A percentile compares a stretch with the other conserved stretches of the same genome.
Evolutionary conservation across 257 asterid genomes (phyloP).

Genomic region (Nicotiana sylvestris): DNA sequence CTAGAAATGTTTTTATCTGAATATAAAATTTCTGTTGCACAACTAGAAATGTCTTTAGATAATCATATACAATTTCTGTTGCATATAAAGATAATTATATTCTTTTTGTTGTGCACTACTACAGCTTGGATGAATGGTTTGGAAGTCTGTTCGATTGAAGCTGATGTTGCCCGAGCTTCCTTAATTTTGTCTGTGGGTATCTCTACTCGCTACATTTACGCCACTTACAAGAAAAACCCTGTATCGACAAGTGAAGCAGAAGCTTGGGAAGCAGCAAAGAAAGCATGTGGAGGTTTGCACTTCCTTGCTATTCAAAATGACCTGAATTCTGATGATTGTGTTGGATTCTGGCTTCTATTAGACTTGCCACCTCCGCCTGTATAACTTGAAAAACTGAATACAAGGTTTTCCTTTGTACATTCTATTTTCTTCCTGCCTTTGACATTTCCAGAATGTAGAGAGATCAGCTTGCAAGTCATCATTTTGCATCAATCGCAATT

Average conservation of each 20-base stretch:
- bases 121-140: slow-evolving; percentile 97
- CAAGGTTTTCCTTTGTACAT: background rate
- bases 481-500: background rate
- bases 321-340: slow-evolving; percentile 72
- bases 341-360: slow-evolving; percentile 87
- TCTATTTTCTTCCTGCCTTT: background rate
- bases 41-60: background rate
- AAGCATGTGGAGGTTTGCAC: slow-evolving; percentile 82
- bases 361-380: slow-evolving; percentile 96
- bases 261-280: slow-evolving; percentile 95
- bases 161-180: slow-evolving; percentile 52
- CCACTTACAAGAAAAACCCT: slow-evolving; percentile 73
- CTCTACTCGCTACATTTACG: slow-evolving; percentile 71
- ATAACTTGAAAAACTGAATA: slow-evolving; percentile 17
- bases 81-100: background rate
- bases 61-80: background rate
- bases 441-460: slow-evolving; percentile 1
- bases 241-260: slow-evolving; percentile 73
- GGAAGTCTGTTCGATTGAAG: slow-evolving; percentile 81
- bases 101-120: slow-evolving; percentile 6
- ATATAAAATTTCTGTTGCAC: background rate
- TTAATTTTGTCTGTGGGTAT: slow-evolving; percentile 74
- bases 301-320: slow-evolving; percentile 87
- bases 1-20: background rate
- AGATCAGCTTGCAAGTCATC: background rate